Conservation (phyloP, 257 asterid genomes). For the Eustoma russellianum region DNA sequence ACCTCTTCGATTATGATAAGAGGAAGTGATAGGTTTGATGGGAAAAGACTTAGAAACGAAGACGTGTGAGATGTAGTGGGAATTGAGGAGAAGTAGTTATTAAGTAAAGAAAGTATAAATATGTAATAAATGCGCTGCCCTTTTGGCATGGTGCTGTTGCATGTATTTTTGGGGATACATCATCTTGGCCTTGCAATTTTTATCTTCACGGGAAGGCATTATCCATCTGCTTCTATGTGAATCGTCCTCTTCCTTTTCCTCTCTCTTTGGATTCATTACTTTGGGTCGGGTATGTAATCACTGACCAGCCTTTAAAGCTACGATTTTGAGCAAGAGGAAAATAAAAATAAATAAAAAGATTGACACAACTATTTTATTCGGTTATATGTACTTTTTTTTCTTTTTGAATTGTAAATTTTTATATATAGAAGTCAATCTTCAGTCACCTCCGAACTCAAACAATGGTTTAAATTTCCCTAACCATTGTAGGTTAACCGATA, state of each 20-base stretch:
- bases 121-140: background rate
- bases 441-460: too few relatives aligned
- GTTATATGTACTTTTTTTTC: too few relatives aligned
- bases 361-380: too few relatives aligned
- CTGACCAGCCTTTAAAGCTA: slow-evolving; percentile 12
- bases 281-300: background rate
- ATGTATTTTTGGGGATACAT: slow-evolving; percentile 8
- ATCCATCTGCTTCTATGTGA: slow-evolving; percentile 13
- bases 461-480: too few relatives aligned
- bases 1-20: background rate
- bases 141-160: slow-evolving; percentile 1
- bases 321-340: background rate
- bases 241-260: background rate
- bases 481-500: too few relatives aligned
- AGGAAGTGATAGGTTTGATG: slow-evolving; percentile 7
- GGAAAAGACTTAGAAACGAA: background rate
- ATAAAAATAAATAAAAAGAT: too few relatives aligned
- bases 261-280: background rate
- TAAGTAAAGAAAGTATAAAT: too few relatives aligned
- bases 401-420: too few relatives aligned
- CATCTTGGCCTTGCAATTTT: slow-evolving; percentile 9
- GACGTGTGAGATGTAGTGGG: slow-evolving; percentile 8
- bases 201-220: slow-evolving; percentile 40
- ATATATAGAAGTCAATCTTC: too few relatives aligned
- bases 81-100: too few relatives aligned